A percentile compares a stretch with the other conserved stretches of the same genome.
Evolutionary conservation across 768 basidiomycete genomes (phyloP).

Genomic region (Obba rivulosa): DNA sequence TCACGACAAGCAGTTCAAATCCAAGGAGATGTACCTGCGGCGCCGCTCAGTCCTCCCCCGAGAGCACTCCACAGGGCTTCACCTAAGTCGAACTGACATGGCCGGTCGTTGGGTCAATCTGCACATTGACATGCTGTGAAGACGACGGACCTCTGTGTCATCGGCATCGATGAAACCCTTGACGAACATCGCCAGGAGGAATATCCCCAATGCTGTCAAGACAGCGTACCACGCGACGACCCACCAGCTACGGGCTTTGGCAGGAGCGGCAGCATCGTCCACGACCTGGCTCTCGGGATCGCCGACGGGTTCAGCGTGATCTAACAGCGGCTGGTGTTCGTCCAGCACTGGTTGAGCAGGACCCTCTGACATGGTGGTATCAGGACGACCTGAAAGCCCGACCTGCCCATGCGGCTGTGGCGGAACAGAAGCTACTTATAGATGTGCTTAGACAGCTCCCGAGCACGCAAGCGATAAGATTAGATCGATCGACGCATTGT

Average conservation of each 20-base stretch:
- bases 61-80: slow-evolving; percentile 76
- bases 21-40: slow-evolving; percentile 52
- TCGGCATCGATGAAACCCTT: slow-evolving; percentile 68
- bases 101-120: background rate
- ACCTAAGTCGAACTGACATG: slow-evolving; percentile 67
- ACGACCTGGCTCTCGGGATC: slow-evolving; percentile 6
- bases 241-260: slow-evolving; percentile 24
- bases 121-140: too few relatives aligned
- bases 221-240: slow-evolving; percentile 26
- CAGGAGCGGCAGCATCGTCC: slow-evolving; percentile 7
- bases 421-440: background rate
- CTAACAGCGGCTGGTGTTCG: slow-evolving; percentile 17
- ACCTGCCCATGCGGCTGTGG: background rate
- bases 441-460: background rate
- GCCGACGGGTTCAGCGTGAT: background rate
- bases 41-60: slow-evolving; percentile 88
- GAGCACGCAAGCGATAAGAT: too few relatives aligned
- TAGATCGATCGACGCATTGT: too few relatives aligned
- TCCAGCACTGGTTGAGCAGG: slow-evolving; percentile 2
- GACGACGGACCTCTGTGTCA: slow-evolving; percentile 53
- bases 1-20: background rate
- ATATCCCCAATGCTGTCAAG: slow-evolving; percentile 30
- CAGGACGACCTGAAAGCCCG: background rate
- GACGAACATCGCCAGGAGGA: slow-evolving; percentile 48
- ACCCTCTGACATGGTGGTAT: background rate